Evolutionary conservation across 164 flowering plant species (phyloP).

Genomic region (Tetracentron sinense): DNA sequence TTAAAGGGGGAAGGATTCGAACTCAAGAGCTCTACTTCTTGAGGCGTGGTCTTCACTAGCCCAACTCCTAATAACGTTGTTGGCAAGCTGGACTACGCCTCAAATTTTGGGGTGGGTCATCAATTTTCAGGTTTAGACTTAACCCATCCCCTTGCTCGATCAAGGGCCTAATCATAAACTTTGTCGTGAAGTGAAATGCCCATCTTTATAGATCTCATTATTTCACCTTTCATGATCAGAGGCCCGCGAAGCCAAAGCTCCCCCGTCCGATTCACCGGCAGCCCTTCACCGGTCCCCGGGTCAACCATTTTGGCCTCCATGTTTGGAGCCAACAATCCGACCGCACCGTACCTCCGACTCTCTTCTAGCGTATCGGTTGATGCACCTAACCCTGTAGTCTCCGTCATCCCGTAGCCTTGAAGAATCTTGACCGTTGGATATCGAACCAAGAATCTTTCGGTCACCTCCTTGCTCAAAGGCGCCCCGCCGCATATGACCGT

Average conservation of each 20-base stretch:
- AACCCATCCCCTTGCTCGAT: no score
- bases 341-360: slow-evolving; percentile 80
- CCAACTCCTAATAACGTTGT: no score
- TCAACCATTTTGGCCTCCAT: slow-evolving; percentile 75
- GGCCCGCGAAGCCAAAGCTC: slow-evolving; percentile 88
- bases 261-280: slow-evolving; percentile 57
- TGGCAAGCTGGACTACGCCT: no score
- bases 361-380: slow-evolving; percentile 80
- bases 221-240: slow-evolving; percentile 77
- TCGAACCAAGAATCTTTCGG: slow-evolving; percentile 57
- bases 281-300: slow-evolving; percentile 50
- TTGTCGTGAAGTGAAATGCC: no score
- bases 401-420: slow-evolving; percentile 87
- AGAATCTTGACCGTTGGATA: slow-evolving; percentile 57
- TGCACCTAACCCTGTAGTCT: slow-evolving; percentile 73
- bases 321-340: slow-evolving; percentile 67
- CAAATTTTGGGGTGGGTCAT: no score
- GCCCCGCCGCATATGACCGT: slow-evolving; percentile 71
- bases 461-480: slow-evolving; percentile 78
- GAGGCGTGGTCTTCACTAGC: no score
- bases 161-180: no score
- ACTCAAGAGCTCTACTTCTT: no score
- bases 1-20: no score
- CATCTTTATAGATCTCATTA: no score
- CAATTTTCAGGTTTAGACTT: no score